Evolutionary conservation across 1,284 basidiomycete genomes (phyloP).

Genomic region (Stereum hirsutum): DNA sequence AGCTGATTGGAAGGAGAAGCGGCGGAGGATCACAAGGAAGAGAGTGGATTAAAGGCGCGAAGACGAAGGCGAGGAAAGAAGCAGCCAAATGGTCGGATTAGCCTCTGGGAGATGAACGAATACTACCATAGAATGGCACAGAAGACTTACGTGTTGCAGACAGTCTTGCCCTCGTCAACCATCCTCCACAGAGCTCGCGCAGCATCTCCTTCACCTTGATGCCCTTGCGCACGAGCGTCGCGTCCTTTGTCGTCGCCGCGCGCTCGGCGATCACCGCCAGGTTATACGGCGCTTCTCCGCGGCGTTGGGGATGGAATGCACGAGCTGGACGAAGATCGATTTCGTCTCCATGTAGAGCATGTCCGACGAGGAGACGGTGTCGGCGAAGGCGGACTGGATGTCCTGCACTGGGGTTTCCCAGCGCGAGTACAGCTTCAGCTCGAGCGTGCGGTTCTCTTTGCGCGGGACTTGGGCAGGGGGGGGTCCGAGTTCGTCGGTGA

Average conservation of each 20-base stretch:
- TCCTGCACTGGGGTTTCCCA: slow-evolving; percentile 99
- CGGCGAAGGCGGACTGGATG: slow-evolving; percentile 93
- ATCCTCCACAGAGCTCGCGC: slow-evolving; percentile 88
- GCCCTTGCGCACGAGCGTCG: slow-evolving; percentile 88
- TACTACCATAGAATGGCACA: slow-evolving; percentile 6
- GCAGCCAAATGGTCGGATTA: no score
- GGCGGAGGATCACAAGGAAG: no score
- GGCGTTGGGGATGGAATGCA: slow-evolving; percentile 86
- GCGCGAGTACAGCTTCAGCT: slow-evolving; percentile 89
- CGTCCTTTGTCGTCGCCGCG: slow-evolving; percentile 96
- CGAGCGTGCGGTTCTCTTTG: slow-evolving; percentile 94
- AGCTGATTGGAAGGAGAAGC: slow-evolving; percentile 19
- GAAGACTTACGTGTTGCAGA: slow-evolving; percentile 75
- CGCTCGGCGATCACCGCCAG: slow-evolving; percentile 87
- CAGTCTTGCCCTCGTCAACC: slow-evolving; percentile 86
- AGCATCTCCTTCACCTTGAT: slow-evolving; percentile 99
- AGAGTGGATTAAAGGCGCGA: slow-evolving; percentile 4
- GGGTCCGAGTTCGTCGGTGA: slow-evolving; percentile 91
- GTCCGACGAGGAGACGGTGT: slow-evolving; percentile 94
- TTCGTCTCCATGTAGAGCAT: slow-evolving; percentile 99
- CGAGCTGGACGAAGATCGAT: slow-evolving; percentile 96
- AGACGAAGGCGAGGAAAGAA: no score
- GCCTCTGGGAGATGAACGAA: slow-evolving; percentile 10
- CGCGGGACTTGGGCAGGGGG: slow-evolving; percentile 93
- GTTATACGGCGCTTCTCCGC: slow-evolving; percentile 81